phyloP scores from a whole-genome alignment of 805 yeast genomes.

The Torulaspora franciscae region DNA sequence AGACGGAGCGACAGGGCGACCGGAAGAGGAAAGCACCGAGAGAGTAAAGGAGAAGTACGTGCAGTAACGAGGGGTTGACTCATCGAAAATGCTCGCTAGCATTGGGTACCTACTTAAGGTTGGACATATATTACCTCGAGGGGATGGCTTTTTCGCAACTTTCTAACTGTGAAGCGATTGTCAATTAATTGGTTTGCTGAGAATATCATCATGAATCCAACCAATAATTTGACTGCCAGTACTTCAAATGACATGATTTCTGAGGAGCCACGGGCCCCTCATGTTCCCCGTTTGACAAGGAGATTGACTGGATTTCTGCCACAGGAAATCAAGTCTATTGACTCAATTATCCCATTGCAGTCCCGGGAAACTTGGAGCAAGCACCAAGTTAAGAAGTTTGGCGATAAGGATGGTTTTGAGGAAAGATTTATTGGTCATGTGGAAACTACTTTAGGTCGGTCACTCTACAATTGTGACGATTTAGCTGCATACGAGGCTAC shows the following conservation, averaged over 20 bases:
- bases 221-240: constrained; percentile 9
- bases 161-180: neutral
- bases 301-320: constrained; percentile 90
- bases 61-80: constrained; percentile 2
- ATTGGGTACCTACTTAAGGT: neutral
- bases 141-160: neutral
- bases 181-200: neutral
- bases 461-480: constrained; percentile 85
- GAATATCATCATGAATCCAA: neutral
- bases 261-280: constrained; percentile 35
- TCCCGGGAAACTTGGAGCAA: constrained; percentile 76
- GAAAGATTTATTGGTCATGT: constrained; percentile 73
- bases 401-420: constrained; percentile 55
- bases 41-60: neutral
- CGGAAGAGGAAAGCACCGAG: constrained; percentile 4
- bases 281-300: constrained; percentile 49
- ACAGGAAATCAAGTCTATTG: constrained; percentile 78
- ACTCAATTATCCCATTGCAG: constrained; percentile 71
- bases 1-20: constrained; percentile 4
- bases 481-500: constrained; percentile 92
- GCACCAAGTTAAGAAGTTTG: constrained; percentile 51
- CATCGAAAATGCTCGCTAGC: neutral
- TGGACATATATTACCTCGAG: neutral
- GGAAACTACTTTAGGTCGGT: constrained; percentile 86
- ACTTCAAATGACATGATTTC: constrained; percentile 30